A percentile compares a stretch with the other conserved stretches of the same genome.
Evolutionary conservation across 2,329 filamentous ascomycete genomes (phyloP).

Genomic region (Colletotrichum cereale): DNA sequence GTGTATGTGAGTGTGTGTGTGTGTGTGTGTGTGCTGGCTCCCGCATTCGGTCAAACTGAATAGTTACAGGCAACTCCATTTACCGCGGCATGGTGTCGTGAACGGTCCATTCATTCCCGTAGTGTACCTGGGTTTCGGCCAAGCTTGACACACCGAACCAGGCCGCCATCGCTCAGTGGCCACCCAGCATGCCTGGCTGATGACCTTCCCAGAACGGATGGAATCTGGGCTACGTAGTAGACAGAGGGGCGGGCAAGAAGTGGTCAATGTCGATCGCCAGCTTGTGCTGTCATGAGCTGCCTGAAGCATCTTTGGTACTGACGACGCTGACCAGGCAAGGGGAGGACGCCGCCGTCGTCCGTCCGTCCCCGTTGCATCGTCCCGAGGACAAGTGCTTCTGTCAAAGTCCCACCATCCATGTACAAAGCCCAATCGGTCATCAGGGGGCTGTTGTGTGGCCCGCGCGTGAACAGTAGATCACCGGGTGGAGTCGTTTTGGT

Average conservation of each 20-base stretch:
- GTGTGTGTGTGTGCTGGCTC: slow-evolving; percentile 25
- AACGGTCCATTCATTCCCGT: not conserved
- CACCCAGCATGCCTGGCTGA: not conserved
- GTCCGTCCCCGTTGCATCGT: slow-evolving; percentile 22
- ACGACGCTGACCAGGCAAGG: not conserved
- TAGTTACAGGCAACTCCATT: slow-evolving; percentile 1
- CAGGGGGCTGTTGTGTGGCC: slow-evolving; percentile 28
- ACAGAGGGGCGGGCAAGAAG: not conserved
- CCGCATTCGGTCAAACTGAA: slow-evolving; percentile 20
- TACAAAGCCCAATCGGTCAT: slow-evolving; percentile 19
- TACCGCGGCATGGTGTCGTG: slow-evolving; percentile 8
- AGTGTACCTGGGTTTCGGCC: not conserved
- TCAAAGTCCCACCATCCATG: slow-evolving; percentile 36
- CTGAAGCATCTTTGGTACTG: slow-evolving; percentile 5
- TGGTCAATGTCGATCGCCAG: not conserved
- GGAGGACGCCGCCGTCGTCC: slow-evolving; percentile 1
- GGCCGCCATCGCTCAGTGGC: not conserved
- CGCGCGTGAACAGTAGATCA: slow-evolving; percentile 36
- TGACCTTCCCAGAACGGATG: not conserved
- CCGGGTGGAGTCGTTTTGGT: slow-evolving; percentile 2
- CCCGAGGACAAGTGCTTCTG: slow-evolving; percentile 31
- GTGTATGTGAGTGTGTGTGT: no score
- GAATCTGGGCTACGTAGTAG: no score
- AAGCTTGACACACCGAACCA: not conserved
- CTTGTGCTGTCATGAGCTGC: not conserved